Evolutionary conservation across 441 rosid species (phyloP).

Genomic region (Brassica balearica): DNA sequence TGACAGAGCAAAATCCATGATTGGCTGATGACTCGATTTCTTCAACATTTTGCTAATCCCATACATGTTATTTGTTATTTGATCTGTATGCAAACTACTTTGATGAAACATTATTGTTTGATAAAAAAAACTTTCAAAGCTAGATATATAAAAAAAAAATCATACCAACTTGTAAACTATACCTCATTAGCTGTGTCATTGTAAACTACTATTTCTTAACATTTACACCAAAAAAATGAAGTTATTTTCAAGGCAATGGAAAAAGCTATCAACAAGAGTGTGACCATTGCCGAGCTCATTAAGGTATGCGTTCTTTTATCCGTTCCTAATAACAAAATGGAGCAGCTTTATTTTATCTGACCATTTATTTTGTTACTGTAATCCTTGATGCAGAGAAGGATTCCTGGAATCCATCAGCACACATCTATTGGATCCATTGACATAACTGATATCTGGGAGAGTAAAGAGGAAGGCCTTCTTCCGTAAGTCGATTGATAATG

Average conservation of each 20-base stretch:
- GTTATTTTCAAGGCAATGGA: slow-evolving; percentile 96
- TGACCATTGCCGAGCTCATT: slow-evolving; percentile 85
- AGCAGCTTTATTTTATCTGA: not conserved
- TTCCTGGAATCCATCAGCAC: slow-evolving; percentile 85
- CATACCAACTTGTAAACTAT: too few relatives aligned
- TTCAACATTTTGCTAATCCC: slow-evolving; percentile 45
- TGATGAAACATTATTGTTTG: too few relatives aligned
- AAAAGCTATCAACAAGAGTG: slow-evolving; percentile 95
- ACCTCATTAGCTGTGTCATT: too few relatives aligned
- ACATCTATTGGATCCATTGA: slow-evolving; percentile 85
- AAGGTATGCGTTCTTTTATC: slow-evolving; percentile 58
- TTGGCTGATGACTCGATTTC: slow-evolving; percentile 48
- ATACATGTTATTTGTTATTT: too few relatives aligned
- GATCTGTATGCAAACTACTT: too few relatives aligned
- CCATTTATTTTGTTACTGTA: not conserved
- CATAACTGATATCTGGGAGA: slow-evolving; percentile 93
- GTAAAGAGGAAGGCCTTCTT: slow-evolving; percentile 94
- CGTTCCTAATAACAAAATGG: not conserved
- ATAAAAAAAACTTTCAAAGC: too few relatives aligned
- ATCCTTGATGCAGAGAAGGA: slow-evolving; percentile 68
- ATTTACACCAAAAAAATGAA: slow-evolving; percentile 39
- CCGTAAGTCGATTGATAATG: slow-evolving; percentile 59
- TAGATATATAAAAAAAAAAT: too few relatives aligned
- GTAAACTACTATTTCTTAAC: too few relatives aligned
- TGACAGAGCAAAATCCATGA: slow-evolving; percentile 52